Base-by-base conservation (phyloP, 192 early-diverging fungal genomes). In the Mortierella hygrophila region DNA sequence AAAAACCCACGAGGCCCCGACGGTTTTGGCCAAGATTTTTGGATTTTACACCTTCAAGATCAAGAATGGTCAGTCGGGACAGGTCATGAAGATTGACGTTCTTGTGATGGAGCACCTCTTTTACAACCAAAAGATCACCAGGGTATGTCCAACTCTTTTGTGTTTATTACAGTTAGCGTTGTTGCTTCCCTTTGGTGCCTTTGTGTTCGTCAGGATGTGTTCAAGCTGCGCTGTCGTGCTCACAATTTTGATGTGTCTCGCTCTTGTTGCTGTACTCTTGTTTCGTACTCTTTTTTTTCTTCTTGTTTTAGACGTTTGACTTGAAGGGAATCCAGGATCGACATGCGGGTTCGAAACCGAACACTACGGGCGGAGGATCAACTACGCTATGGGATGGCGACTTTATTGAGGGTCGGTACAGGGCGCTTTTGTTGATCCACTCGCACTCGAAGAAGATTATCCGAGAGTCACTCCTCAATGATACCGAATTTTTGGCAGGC, bases 71-170 rank as follows among this genome's bases (percentile, higher is more conserved):
- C 81, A 91, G 6, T 93, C 93, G 23, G 94, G 96, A 42, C 93
- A 94, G 42, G 75, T 82, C 26, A 77, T 95, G 74, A 95, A 96
- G 40, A 94, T 99, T 86, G 97, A 97, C 81, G 92, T 98, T 8
- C 88, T 98, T 35, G 96, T 99, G 23, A 98, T 98, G 97, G 97
- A 99, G 82, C 97, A 99, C 77, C 87, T 99, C 46, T 98, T 97
- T 79, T 97, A 91, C 80, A 92, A 94, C 41, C 87, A 91, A 78
- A 93, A 90, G 35, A 94, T 97, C 75, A 90, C 90, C 13, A 86
- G 90, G 71, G 94, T 95, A 90, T 68, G 79, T 41, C 37, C 78
- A 88, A 35, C 92, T 94, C 82, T 91, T 93, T 78, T 87, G 94
- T 74, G 10, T 20, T 77, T n/a, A 26, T 26, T 23, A 5, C 6